Evolutionary conservation across 768 basidiomycete species (phyloP).

Genomic region (Vishniacozyma victoriae): DNA sequence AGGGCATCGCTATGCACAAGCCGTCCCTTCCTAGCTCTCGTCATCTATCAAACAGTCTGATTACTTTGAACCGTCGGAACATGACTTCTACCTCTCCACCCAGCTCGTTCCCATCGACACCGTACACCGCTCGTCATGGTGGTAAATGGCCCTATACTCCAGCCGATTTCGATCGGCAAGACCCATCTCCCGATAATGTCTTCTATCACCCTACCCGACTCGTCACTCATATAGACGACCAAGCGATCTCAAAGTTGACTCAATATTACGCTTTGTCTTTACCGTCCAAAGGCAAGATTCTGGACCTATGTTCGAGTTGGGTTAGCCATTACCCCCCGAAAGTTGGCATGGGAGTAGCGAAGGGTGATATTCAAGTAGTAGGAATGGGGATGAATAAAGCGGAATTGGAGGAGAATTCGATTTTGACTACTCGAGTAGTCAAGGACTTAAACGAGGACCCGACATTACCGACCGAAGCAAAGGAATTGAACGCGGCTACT

Average conservation of each 20-base stretch:
- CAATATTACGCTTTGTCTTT: constrained; percentile 20
- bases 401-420: constrained; percentile 20
- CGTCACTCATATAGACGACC: constrained; percentile 32
- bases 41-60: too few relatives aligned
- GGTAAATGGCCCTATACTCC: not conserved
- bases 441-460: constrained; percentile 27
- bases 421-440: constrained; percentile 15
- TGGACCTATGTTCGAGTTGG: constrained; percentile 34
- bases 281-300: constrained; percentile 12
- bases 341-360: not conserved
- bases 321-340: constrained; percentile 25
- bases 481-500: constrained; percentile 11
- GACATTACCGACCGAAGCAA: not conserved
- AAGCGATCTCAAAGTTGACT: constrained; percentile 16
- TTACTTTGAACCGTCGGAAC: too few relatives aligned
- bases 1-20: too few relatives aligned
- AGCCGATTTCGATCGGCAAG: constrained; percentile 8
- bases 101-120: not conserved
- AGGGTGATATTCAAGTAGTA: constrained; percentile 9
- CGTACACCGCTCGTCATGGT: not conserved
- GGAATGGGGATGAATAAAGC: constrained; percentile 28
- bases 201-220: constrained; percentile 27
- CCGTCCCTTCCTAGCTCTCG: too few relatives aligned
- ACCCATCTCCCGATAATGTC: constrained; percentile 11
- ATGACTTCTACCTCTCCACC: not conserved